Percentiles rank a stretch among this genome's conserved stretches.
Conservation (phyloP, 192 early-diverging fungal genomes). For the Coemansia sp. region DNA sequence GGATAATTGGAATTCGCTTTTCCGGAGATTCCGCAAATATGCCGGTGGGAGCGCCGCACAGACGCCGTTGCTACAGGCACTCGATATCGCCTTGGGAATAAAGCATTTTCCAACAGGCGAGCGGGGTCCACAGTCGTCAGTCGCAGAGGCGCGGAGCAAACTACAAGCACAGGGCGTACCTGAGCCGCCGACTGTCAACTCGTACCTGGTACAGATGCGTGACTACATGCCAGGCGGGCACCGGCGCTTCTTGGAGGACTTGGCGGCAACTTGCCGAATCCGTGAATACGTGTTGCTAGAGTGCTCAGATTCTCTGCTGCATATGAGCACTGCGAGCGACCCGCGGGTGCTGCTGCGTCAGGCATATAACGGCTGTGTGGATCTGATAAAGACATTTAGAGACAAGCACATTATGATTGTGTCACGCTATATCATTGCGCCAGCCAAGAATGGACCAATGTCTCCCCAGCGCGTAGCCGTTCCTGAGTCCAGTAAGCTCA, state of each 20-base stretch:
- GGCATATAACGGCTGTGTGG: constrained; percentile 79
- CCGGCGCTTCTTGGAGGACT: constrained; percentile 79
- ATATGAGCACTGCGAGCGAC: constrained; percentile 13
- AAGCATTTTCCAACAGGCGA: constrained; percentile 78
- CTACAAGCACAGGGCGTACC: constrained; percentile 22
- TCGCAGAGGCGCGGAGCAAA: constrained; percentile 30
- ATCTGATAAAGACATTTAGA: constrained; percentile 81
- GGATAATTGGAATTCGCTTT: constrained; percentile 55
- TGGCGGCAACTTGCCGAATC: constrained; percentile 64
- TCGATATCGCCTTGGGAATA: constrained; percentile 87
- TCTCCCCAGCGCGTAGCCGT: constrained; percentile 50
- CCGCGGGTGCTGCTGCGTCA: constrained; percentile 54
- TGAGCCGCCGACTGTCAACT: constrained; percentile 57
- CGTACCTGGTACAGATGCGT: constrained; percentile 86
- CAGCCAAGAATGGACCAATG: constrained; percentile 70
- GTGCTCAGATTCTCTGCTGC: constrained; percentile 40
- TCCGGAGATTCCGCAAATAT: constrained; percentile 67
- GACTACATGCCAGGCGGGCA: constrained; percentile 89
- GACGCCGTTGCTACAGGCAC: constrained; percentile 84
- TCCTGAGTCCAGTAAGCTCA: constrained; percentile 12
- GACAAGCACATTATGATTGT: constrained; percentile 93
- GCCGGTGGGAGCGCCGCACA: constrained; percentile 95
- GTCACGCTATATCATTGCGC: constrained; percentile 84
- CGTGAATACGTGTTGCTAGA: constrained; percentile 63
- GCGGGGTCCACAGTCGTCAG: constrained; percentile 39